Conservation (phyloP, 2,329 filamentous ascomycete genomes). For the Apiospora kogelbergensis region DNA sequence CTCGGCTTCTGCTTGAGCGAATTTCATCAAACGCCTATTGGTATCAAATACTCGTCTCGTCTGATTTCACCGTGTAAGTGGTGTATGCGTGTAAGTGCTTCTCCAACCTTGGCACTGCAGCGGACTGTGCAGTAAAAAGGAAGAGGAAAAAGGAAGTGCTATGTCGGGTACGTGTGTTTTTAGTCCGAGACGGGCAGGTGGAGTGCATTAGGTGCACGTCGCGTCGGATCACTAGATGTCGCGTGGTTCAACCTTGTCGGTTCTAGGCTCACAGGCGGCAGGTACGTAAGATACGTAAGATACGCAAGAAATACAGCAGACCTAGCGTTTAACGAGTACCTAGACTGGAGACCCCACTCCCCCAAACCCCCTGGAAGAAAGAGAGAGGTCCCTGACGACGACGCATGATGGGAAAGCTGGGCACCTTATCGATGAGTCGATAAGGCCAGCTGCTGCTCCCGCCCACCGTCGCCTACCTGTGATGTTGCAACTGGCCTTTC, state of each 20-base stretch:
- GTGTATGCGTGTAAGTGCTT: neutral
- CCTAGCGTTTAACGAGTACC: neutral
- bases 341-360: neutral
- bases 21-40: neutral
- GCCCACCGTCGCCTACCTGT: neutral
- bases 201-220: neutral
- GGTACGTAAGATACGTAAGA: neutral
- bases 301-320: neutral
- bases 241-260: neutral
- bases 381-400: neutral
- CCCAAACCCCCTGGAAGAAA: neutral
- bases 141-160: neutral
- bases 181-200: conserved; percentile 1
- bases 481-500: neutral
- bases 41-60: neutral
- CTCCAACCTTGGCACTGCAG: neutral
- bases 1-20: neutral
- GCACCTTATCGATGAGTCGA: neutral
- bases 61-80: neutral
- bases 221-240: neutral
- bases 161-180: neutral
- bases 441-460: neutral
- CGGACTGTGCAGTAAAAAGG: neutral
- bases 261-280: neutral
- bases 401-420: neutral